A percentile compares a stretch with the other conserved stretches of the same genome.
Conservation (phyloP, 169 alveolate species). For the Eimeria necatrix region DNA sequence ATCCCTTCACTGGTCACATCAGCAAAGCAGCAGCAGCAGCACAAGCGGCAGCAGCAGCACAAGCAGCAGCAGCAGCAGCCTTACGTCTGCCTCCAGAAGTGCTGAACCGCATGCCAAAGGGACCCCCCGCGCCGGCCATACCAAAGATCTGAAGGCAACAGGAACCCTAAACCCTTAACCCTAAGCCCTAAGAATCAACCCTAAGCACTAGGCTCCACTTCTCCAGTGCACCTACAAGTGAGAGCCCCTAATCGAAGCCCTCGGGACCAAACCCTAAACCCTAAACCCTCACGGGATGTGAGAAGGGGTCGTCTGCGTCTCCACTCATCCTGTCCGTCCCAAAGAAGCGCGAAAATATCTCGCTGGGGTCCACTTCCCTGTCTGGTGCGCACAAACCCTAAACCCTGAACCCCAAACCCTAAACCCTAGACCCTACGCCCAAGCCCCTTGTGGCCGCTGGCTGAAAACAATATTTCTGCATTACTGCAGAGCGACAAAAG, state of each 20-base stretch:
- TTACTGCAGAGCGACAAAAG: too few species aligned
- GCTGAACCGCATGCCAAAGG: background rate
- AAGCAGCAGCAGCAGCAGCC: background rate
- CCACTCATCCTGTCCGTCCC: conserved; percentile 81
- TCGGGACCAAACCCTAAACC: too few species aligned
- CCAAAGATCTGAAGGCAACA: conserved; percentile 18
- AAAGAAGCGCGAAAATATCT: conserved; percentile 83
- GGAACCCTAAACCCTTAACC: too few species aligned
- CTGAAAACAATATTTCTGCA: too few species aligned
- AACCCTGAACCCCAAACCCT: background rate
- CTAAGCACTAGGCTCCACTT: too few species aligned
- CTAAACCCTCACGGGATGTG: conserved; percentile 16
- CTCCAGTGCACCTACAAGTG: too few species aligned
- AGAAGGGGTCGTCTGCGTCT: conserved; percentile 81
- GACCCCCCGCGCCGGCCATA: conserved; percentile 57
- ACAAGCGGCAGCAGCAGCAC: background rate
- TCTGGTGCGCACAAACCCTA: background rate
- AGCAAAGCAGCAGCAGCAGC: background rate
- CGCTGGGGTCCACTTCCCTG: conserved; percentile 83
- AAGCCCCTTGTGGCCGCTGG: too few species aligned
- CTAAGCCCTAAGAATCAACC: too few species aligned
- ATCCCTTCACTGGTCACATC: background rate
- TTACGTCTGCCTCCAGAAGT: background rate
- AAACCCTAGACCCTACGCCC: too few species aligned
- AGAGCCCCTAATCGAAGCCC: too few species aligned